Conservation (phyloP, 2,329 filamentous ascomycete species). For the Corinectria fuckeliana region DNA sequence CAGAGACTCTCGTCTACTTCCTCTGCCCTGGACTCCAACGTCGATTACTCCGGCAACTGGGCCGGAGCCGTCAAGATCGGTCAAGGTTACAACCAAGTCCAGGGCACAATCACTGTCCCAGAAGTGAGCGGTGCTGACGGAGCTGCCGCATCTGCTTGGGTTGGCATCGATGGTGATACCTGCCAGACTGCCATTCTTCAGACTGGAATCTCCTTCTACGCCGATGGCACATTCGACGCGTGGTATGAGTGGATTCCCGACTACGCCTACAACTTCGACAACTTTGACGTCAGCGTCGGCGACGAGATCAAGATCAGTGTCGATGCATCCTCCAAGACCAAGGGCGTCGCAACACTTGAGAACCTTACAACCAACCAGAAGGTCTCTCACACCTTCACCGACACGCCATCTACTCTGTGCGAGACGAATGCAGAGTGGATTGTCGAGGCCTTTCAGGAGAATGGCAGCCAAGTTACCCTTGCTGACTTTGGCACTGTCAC, state of each 20-base stretch:
- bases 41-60: conserved; percentile 39
- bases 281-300: conserved; percentile 40
- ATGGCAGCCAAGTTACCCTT: conserved; percentile 35
- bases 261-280: conserved; percentile 48
- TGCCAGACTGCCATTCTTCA: conserved; percentile 50
- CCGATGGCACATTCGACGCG: conserved; percentile 47
- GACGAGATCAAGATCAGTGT: conserved; percentile 42
- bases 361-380: conserved; percentile 59
- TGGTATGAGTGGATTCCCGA: conserved; percentile 57
- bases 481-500: conserved; percentile 41
- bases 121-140: conserved; percentile 24
- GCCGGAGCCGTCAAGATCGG: conserved; percentile 39
- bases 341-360: conserved; percentile 42
- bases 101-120: conserved; percentile 41
- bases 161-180: conserved; percentile 56
- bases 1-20: conserved; percentile 8
- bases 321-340: conserved; percentile 34
- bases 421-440: conserved; percentile 69
- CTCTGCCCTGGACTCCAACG: conserved; percentile 16
- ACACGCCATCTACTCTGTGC: conserved; percentile 52
- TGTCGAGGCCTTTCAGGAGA: conserved; percentile 54
- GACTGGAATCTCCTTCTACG: conserved; percentile 50
- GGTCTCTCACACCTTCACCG: conserved; percentile 58
- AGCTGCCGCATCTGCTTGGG: conserved; percentile 47
- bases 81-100: conserved; percentile 36